Evolutionary conservation across 805 yeast species (phyloP), one percentile per base, ranked within the genome.

Genomic region (Nakazawaea wickerhamii): DNA sequence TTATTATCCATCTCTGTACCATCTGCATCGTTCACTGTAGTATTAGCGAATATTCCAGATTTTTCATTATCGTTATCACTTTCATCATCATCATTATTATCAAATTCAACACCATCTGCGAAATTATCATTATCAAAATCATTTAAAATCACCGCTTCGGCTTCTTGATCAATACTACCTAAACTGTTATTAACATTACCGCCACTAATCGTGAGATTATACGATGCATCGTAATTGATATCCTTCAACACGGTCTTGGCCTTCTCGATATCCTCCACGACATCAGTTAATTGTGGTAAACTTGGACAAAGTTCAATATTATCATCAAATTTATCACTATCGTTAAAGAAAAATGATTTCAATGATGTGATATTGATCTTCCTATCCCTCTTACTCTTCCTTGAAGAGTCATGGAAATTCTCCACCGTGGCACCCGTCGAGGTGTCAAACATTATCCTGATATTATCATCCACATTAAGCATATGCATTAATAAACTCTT

Each of bases 391-490:
- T 31, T 39, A 35, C 35, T 50, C 44, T 45, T 51, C 45, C 47
- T 48, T 27, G 15, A 15, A 5, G 7, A 8, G n/a, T 23, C 42
- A 5, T 31, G 30, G 3, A 5, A 5, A 34, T 62, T 63, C 39
- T 54, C 62, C 11, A 65, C 63, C 11, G 50, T 9, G 3, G 40
- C 23, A 11, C 52, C 38, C 7, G 61, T 56, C 6, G 65, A 65
- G 21, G 87, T 86, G 54, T 81, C 91, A 54, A 84, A 82, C 2
- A 81, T 75, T 3, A 84, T 79, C 51, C 82, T 60, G 0, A 79
- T 76, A 1, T 70, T 52, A 1, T 57, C 43, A 51, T 82, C 81
- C 13, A 79, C 65, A 47, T 69, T 68, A 35, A 84, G 67, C 0
- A 85, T 75, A 48, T 84, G 84, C 48, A 81, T 56, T 33, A 84